Evolutionary conservation across 2,329 filamentous ascomycete species (phyloP), one percentile per base, ranked within the genome.

Genomic region (Blastomyces silverae): DNA sequence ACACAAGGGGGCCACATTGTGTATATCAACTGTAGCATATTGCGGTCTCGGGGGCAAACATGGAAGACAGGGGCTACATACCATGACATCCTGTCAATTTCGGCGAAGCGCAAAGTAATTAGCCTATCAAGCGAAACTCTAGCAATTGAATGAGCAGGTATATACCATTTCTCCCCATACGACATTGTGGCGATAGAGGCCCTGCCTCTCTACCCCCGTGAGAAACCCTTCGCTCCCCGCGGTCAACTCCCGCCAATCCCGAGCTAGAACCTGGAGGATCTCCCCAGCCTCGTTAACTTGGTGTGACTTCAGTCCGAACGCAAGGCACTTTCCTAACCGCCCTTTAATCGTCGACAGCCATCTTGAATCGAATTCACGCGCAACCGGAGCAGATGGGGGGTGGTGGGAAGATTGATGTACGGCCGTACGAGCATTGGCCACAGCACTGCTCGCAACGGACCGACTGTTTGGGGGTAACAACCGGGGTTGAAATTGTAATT

Each of bases 81-180:
- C 79, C 79, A 82, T 81, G 17, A 74, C 71, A 71, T 82, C 80
- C 77, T 81, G 67, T 69, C 62, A 64, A 34, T 13, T 39, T 44
- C 61, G 62, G 37, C 64, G 15, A 65, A 62, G 55, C 22, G 56
- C 37, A 17, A 59, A 61, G 34, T 20, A 62, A 65, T 74, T 64
- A 76, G 71, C 64, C 64, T 20, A 50, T 58, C 22, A 64, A 20
- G 25, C 17, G 6, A 48, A 56, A 64, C 13, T 17, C 44, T 7
- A 60, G n/a, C 28, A 2, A 28, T 37, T 22, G 34, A 37, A n/a
- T 50, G 34, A 25, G 20, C 4, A 62, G 20, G 2, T 28, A 31
- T 64, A 76, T 78, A 91, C 90, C 89, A 92, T 91, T 75, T 96
- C 91, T 39, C 91, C 92, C 91, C 90, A 95, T 0, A 85, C 86